These are phyloP conservation scores for Rhynchosporium agropyri DNA, from an alignment of 2,329 filamentous ascomycete genomes.

Conservation along the genomic window DNA sequence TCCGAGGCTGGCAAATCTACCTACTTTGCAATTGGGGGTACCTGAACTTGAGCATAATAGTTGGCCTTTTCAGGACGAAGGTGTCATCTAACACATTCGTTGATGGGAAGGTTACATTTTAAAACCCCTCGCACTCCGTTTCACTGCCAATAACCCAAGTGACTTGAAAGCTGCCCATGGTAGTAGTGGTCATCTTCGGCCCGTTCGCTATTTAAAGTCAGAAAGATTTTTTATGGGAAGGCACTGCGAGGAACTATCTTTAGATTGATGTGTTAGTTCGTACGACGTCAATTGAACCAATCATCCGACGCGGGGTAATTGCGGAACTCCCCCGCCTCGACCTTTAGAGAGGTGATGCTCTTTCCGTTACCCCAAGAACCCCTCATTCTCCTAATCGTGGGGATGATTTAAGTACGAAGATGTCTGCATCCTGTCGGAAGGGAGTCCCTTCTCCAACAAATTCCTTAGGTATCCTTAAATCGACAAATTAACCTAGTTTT, in stretches of 20 bases:
- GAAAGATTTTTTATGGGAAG: no score
- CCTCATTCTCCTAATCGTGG: neutral
- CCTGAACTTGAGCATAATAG: no score
- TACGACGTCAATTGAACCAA: neutral
- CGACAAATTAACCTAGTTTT: neutral
- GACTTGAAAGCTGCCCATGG: no score
- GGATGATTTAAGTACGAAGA: neutral
- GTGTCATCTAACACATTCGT: no score
- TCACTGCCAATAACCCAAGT: no score
- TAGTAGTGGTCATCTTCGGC: no score
- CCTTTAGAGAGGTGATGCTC: neutral
- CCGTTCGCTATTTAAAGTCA: no score
- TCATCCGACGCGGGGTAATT: slow-evolving; percentile 14
- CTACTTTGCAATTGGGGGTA: no score
- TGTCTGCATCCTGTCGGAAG: neutral
- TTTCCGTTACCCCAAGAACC: slow-evolving; percentile 13
- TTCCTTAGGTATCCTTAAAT: neutral
- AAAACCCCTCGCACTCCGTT: no score
- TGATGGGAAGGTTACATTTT: no score
- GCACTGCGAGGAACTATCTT: neutral
- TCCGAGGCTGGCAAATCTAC: no score
- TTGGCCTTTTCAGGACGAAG: no score
- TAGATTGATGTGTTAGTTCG: neutral
- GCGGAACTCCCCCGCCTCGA: slow-evolving; percentile 7
- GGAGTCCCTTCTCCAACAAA: neutral